Base-by-base conservation (phyloP, 306 rosid genomes). In the Quercus suber region DNA sequence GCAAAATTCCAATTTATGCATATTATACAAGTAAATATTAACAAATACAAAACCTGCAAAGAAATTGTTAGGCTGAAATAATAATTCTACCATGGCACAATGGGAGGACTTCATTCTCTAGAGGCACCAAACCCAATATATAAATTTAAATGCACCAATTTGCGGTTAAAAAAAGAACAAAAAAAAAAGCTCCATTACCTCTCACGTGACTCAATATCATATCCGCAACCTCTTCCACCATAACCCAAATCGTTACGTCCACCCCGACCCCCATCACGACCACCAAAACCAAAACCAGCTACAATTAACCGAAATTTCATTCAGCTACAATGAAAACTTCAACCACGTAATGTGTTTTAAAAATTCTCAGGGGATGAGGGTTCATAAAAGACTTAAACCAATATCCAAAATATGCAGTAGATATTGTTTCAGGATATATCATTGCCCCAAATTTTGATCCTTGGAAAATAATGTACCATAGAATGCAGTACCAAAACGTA, bases 201-300 rank as follows among this genome's bases (percentile, higher is more conserved):
- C 78, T 93, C 89, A 23, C 75, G 89, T 0, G 87, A 82, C 20
- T 86, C 91, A 31, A 59, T n/a, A 81, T 86, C 97, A 71, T 20
- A 87, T 6, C 91, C 94, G 73, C 88, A 91, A 7, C 89, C 94
- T 13, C 87, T 78, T 63, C 88, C 98, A 69, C 93, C 93, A 74
- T 79, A 91, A 72, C 90, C 82, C 5, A 91, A 90, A 80, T 82
- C 92, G 73, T 78, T 84, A 71, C 76, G 82, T 8, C 94, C 97
- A 21, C 94, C 94, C 23, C 90, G 81, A 31, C 94, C 92, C 69
- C 91, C 93, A 76, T 85, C 89, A 21, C 83, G 87, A 19, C 84
- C 89, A 65, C 21, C 21, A 21, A 21, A 21, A 21, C 88, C 84
- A 45, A 49, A 30, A 30, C 33, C 4, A 30, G 33, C 5, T 11